These are phyloP conservation scores for Radiomyces spectabilis DNA, from an alignment of 192 early-diverging fungal species.

Conservation along the genomic window DNA sequence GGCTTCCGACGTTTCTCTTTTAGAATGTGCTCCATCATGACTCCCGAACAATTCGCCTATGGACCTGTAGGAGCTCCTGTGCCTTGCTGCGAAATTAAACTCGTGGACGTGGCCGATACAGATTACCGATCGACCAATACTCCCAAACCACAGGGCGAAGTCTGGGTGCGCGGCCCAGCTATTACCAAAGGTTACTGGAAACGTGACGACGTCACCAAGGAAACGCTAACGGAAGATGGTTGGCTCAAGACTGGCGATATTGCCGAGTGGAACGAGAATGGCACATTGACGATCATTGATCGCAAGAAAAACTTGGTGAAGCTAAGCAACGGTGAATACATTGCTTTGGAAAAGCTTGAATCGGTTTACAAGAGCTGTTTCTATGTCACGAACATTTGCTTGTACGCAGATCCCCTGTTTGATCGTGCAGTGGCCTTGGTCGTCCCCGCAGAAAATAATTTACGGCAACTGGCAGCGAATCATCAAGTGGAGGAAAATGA, in stretches of 20 bases:
- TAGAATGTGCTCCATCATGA: slow-evolving; percentile 56
- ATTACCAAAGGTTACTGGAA: slow-evolving; percentile 77
- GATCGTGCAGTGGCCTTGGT: slow-evolving; percentile 67
- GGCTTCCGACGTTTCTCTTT: neutral
- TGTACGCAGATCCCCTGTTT: slow-evolving; percentile 65
- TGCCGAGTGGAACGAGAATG: slow-evolving; percentile 70
- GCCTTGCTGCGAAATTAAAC: slow-evolving; percentile 66
- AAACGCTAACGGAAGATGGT: slow-evolving; percentile 61
- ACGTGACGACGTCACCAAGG: slow-evolving; percentile 53
- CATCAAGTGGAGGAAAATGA: slow-evolving; percentile 35
- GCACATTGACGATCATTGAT: slow-evolving; percentile 79
- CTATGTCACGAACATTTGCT: slow-evolving; percentile 69
- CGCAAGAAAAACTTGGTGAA: slow-evolving; percentile 91
- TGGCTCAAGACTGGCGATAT: slow-evolving; percentile 90
- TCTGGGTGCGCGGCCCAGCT: slow-evolving; percentile 73
- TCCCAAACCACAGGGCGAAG: slow-evolving; percentile 64
- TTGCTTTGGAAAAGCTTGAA: slow-evolving; percentile 92
- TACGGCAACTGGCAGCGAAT: slow-evolving; percentile 36
- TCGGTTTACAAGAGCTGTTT: slow-evolving; percentile 69
- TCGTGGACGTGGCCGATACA: slow-evolving; percentile 58
- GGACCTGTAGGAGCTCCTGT: slow-evolving; percentile 68
- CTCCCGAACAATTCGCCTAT: slow-evolving; percentile 48
- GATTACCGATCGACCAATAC: slow-evolving; percentile 51
- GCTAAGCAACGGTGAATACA: slow-evolving; percentile 81
- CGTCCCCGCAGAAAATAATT: slow-evolving; percentile 50